Percentiles rank a stretch among this genome's conserved stretches.
Evolutionary conservation across 1,284 basidiomycete genomes (phyloP).

Genomic region (Trametes sp.): DNA sequence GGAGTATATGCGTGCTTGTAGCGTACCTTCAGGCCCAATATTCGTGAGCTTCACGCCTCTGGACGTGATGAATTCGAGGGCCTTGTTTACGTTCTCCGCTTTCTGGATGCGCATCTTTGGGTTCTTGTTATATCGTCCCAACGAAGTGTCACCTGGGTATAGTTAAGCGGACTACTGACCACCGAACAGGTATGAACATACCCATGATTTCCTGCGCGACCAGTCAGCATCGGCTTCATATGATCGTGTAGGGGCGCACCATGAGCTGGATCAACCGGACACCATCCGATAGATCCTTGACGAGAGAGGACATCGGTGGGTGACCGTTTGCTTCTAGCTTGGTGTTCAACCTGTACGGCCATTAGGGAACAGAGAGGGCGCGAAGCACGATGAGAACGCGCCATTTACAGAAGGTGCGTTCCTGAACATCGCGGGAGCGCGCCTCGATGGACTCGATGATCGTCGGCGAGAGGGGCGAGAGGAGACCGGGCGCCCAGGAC

Average conservation of each 20-base stretch:
- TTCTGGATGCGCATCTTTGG: constrained; percentile 96
- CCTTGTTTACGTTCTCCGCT: constrained; percentile 97
- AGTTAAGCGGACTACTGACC: constrained; percentile 7
- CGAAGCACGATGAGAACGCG: constrained; percentile 37
- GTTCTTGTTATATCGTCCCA: constrained; percentile 91
- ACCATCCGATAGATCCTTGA: constrained; percentile 93
- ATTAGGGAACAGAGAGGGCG: constrained; percentile 12
- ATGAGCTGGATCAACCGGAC: constrained; percentile 93
- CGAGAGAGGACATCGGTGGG: constrained; percentile 90
- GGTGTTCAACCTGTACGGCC: constrained; percentile 82
- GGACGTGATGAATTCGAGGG: constrained; percentile 93
- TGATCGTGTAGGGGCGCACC: constrained; percentile 53
- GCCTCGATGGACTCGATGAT: constrained; percentile 65
- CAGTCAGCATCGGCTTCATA: constrained; percentile 2
- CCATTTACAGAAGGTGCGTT: constrained; percentile 90
- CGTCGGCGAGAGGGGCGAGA: constrained; percentile 31
- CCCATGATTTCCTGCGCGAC: constrained; percentile 89
- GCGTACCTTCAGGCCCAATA: constrained; percentile 90
- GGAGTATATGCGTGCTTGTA: no score
- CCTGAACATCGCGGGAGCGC: constrained; percentile 73
- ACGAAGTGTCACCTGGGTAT: constrained; percentile 79
- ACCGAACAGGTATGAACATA: constrained; percentile 39
- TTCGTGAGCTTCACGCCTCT: constrained; percentile 97
- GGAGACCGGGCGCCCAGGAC: constrained; percentile 26
- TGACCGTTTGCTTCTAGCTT: constrained; percentile 89